Evolutionary conservation across 1,284 basidiomycete species (phyloP).

Genomic region (Melanopsichium pennsylvanicum): DNA sequence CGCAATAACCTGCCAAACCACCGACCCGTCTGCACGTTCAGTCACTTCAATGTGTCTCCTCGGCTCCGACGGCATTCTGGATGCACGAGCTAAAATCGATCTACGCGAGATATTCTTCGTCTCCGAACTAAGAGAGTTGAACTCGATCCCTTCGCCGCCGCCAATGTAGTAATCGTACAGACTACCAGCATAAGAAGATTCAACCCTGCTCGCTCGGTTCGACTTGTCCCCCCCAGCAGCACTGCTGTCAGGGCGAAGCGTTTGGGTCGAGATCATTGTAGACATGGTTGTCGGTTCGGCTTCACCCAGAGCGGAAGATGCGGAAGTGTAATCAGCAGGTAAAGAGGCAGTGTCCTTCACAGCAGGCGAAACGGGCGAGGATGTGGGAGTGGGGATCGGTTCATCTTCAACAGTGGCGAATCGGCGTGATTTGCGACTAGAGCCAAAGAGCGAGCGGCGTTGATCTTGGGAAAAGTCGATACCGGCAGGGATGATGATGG

Average conservation of each 20-base stretch:
- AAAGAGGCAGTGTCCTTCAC: neutral
- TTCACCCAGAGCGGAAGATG: neutral
- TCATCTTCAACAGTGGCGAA: constrained; percentile 23
- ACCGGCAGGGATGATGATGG: constrained; percentile 56
- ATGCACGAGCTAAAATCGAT: constrained; percentile 3
- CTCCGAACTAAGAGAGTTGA: constrained; percentile 17
- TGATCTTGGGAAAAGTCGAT: constrained; percentile 23
- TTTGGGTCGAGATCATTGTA: constrained; percentile 12
- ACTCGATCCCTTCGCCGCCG: constrained; percentile 11
- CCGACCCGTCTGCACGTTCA: constrained; percentile 56
- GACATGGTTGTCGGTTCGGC: constrained; percentile 2
- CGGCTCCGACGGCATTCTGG: constrained; percentile 8
- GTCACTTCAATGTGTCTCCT: constrained; percentile 58
- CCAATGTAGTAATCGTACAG: constrained; percentile 56
- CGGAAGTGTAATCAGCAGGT: neutral
- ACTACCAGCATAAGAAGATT: constrained; percentile 52
- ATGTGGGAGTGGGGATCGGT: constrained; percentile 17
- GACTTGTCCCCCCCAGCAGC: neutral
- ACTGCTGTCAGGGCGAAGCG: constrained; percentile 13
- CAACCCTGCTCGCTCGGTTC: constrained; percentile 15
- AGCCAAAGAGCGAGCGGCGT: constrained; percentile 31
- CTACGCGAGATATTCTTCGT: too few relatives aligned
- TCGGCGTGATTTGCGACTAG: constrained; percentile 44
- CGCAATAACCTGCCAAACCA: constrained; percentile 61
- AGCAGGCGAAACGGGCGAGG: neutral